These are phyloP conservation scores for Sarocladium kiliense DNA, from an alignment of 2,329 filamentous ascomycete species.

Conservation along the genomic window DNA sequence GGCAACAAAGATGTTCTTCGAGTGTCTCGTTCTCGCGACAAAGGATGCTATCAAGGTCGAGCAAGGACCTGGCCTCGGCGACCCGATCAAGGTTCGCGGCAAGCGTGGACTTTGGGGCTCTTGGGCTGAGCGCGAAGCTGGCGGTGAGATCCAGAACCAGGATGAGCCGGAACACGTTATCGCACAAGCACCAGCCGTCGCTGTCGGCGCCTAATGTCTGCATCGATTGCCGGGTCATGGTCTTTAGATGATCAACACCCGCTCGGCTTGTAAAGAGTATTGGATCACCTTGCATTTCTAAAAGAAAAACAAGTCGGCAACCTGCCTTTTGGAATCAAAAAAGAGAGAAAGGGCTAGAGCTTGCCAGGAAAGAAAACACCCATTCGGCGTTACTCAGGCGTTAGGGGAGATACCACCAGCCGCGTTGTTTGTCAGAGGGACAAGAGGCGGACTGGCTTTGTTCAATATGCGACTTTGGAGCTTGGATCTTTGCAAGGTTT, in stretches of 20 bases:
- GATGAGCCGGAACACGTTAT: constrained; percentile 32
- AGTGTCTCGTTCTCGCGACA: constrained; percentile 89
- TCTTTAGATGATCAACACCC: constrained; percentile 14
- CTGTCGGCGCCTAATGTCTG: constrained; percentile 30
- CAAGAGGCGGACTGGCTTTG: not conserved
- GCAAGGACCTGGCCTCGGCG: constrained; percentile 72
- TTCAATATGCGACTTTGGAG: not conserved
- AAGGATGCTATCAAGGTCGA: constrained; percentile 98
- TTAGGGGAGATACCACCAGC: constrained; percentile 8
- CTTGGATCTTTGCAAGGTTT: not conserved
- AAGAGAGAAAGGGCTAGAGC: not conserved
- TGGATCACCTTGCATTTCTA: constrained; percentile 7
- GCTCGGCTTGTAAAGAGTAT: constrained; percentile 6
- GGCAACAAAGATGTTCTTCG: constrained; percentile 99
- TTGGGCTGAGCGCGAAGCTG: constrained; percentile 79
- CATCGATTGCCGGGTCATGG: not conserved
- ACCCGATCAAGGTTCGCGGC: constrained; percentile 74
- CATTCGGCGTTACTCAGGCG: constrained; percentile 7
- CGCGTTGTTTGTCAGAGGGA: not conserved
- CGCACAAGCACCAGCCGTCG: constrained; percentile 22
- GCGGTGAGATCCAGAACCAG: constrained; percentile 54
- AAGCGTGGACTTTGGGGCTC: constrained; percentile 96
- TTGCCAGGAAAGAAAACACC: not conserved
- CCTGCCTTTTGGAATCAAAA: not conserved
- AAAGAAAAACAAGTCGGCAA: not conserved